Base-by-base conservation (phyloP, 2,329 filamentous ascomycete species). In the Colletotrichum sp. region DNA sequence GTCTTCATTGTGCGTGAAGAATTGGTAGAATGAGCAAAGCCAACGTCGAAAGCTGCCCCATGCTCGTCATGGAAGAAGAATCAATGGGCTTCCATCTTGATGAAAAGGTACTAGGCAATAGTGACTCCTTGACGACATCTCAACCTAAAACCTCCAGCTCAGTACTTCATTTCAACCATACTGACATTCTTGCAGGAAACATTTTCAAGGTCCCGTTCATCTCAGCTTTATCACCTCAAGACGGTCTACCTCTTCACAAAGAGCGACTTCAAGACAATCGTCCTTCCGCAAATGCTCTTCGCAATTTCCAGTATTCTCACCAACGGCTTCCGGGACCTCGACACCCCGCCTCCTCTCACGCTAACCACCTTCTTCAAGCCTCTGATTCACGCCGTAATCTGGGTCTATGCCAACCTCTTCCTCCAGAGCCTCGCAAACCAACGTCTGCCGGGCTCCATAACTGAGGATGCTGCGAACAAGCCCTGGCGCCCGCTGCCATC, bases 401-500 rank as follows among this genome's bases (percentile, higher is more conserved):
- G 71, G 71, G 4, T 72, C 26, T 60, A 44, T 16, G 39, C 21
- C 36, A 55, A n/a, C 2, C 8, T 72, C 2, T 3, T 72, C 0
- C n/a, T 62, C 1, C 6, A 34, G 7, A 60, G 81, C 52, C 80
- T 87, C 13, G 81, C 83, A 39, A 87, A 88, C 77, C 86, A 87
- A 71, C 81, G 85, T 4, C 77, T 79, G 4, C 77, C 81, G 3
- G 78, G 77, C 5, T 80, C 85, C 5, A 77, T 85, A 10, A 62
- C 76, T 1, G 87, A 88, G 73, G 86, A 88, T 77, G 36, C 59
- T 0, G 68, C 85, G 67, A 88, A 88, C 81, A 88, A 87, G 69
- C 84, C 85, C 12, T 85, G 81, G 81, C 79, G 83, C 0, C 81
- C 83, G 1, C 79, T 83, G 5, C 79, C 80, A 6, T 78, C 81